Conservation (phyloP, 139 green algal species). For the Pseudopediastrum boryanum region DNA sequence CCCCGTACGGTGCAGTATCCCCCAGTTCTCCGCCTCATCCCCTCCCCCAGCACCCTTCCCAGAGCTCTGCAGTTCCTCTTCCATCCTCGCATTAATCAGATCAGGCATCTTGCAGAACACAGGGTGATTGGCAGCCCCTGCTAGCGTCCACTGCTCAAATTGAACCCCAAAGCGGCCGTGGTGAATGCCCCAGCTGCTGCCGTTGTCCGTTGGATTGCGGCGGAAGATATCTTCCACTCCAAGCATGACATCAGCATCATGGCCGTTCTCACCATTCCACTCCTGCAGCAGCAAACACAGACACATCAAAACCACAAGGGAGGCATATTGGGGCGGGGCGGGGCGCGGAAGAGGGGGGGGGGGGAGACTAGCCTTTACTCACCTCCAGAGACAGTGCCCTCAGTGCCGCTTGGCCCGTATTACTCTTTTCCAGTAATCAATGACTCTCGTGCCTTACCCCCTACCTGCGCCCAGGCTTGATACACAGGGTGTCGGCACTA, state of each 20-base stretch:
- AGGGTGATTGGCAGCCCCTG: constrained; percentile 18
- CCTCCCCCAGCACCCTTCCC: background rate
- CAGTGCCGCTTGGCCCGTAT: no score
- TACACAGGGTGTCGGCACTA: no score
- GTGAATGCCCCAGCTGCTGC: constrained; percentile 19
- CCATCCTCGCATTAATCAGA: background rate
- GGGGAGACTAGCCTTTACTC: no score
- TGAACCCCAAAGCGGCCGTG: constrained; percentile 27
- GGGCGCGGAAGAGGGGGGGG: no score
- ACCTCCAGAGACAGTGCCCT: no score
- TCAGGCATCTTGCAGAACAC: constrained; percentile 33
- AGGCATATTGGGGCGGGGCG: no score
- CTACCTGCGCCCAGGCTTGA: no score
- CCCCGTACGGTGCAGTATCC: constrained; percentile 36
- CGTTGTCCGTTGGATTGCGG: constrained; percentile 1
- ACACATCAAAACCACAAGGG: no score
- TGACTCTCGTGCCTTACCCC: no score
- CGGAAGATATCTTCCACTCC: constrained; percentile 36
- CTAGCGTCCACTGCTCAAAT: constrained; percentile 41
- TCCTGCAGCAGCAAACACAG: constrained; percentile 15
- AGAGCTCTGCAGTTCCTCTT: background rate
- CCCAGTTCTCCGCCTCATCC: constrained; percentile 24
- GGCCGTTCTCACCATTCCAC: constrained; percentile 37
- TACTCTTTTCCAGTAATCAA: no score
- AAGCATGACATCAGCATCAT: constrained; percentile 31